Evolutionary conservation across 345 rosid genomes (phyloP), one percentile per base, ranked within the genome.

Genomic region (Sisymbrium irio): DNA sequence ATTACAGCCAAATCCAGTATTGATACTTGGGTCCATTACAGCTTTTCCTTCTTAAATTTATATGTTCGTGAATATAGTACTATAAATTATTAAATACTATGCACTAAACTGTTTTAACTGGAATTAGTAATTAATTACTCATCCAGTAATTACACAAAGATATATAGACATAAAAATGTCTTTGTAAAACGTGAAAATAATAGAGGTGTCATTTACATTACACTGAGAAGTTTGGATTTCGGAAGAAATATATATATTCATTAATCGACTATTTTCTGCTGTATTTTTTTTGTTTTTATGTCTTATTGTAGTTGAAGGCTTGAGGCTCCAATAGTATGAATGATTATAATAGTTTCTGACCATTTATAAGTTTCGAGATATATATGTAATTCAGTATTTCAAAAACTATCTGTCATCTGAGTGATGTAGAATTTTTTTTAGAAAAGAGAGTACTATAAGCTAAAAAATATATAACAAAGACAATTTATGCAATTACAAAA

Each of bases 11-110:
- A 75, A 61, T 50, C 69, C 57, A 53, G 25, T 22, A 44, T 49
- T 49, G 74, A 75, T 67, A 50, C 51, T 62, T 53, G 74, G 79
- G 74, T 68, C 69, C 79, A 75, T 61, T 53, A 68, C 64, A 68
- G 42, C 64, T 68, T 68, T 55, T 68, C 11, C 35, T 51, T 75
- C 62, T 17, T 42, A 22, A 20, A 11, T 39, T 40, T 41, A 67
- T 40, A 67, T 66, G 56, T 8, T 20, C 8, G 9, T 40, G 35
- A 27, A 27, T 27, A 27, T 3, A 67, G 33, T 54, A 54, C 39
- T 33, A 42, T 5, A 41, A 15, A 32, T n/a, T 42, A 36, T 27
- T 36, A 3, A 17, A 40, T 44, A 65, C 33, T 49, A 36, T 9
- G 58, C 33, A 45, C 57, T n/a, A 35, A 9, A 22, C 36, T 20